Conservation (phyloP, 352 stramenopile species). For the Phytophthora europaea region DNA sequence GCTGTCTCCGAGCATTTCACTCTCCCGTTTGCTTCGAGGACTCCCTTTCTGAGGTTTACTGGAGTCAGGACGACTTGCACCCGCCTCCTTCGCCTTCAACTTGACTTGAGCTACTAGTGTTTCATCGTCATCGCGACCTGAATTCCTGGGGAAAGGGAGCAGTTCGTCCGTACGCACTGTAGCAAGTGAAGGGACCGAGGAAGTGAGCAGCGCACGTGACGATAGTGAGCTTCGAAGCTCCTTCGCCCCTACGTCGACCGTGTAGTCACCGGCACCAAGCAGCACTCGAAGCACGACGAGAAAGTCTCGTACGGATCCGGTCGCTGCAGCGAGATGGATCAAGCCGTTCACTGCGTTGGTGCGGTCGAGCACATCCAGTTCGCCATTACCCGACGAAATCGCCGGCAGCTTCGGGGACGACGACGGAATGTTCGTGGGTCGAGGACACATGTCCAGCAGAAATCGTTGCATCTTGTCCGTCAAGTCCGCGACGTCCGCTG, state of each 20-base stretch:
- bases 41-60: constrained; percentile 14
- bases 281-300: constrained; percentile 66
- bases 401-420: constrained; percentile 47
- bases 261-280: constrained; percentile 45
- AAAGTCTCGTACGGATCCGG: constrained; percentile 64
- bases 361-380: constrained; percentile 47
- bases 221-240: constrained; percentile 38
- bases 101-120: constrained; percentile 3
- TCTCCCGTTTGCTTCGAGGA: constrained; percentile 26
- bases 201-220: constrained; percentile 30
- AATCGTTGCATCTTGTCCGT: constrained; percentile 57
- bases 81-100: constrained; percentile 3
- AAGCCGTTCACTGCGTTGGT: constrained; percentile 67
- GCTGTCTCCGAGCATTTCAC: constrained; percentile 27
- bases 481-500: constrained; percentile 31
- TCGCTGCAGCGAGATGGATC: constrained; percentile 62
- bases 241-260: constrained; percentile 11
- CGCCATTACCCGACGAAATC: constrained; percentile 28
- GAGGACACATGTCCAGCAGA: constrained; percentile 53
- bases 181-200: constrained; percentile 41
- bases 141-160: constrained; percentile 13
- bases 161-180: constrained; percentile 28
- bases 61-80: constrained; percentile 10
- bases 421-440: constrained; percentile 17
- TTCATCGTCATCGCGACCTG: constrained; percentile 21